phyloP scores from a whole-genome alignment of 805 yeast genomes.

The Dipodascus albidus region DNA sequence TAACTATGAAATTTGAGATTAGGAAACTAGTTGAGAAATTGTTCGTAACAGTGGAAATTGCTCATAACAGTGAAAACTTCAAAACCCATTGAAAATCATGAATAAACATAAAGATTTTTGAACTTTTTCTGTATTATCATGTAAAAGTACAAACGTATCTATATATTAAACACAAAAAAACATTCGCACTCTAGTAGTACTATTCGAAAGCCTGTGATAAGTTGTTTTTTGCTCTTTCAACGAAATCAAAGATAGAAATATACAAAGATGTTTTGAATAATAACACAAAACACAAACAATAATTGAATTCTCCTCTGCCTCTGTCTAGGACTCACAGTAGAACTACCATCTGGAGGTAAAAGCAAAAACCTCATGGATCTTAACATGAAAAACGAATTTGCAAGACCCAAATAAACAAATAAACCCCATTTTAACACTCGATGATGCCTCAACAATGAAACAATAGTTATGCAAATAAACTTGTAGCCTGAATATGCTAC shows the following conservation, averaged over 20 bases:
- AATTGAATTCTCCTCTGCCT: conserved; percentile 79
- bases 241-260: conserved; percentile 35
- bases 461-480: conserved; percentile 53
- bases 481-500: conserved; percentile 89
- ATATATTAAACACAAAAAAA: too few species aligned
- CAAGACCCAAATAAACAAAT: conserved; percentile 38
- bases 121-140: too few species aligned
- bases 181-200: too few species aligned
- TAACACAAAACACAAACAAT: conserved; percentile 71
- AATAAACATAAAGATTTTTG: too few species aligned
- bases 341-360: conserved; percentile 45
- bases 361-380: conserved; percentile 54
- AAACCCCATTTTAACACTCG: conserved; percentile 38
- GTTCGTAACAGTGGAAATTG: too few species aligned
- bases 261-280: conserved; percentile 64
- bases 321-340: conserved; percentile 46
- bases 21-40: too few species aligned
- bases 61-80: too few species aligned
- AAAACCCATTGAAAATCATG: too few species aligned
- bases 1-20: too few species aligned
- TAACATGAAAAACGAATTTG: conserved; percentile 41
- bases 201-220: too few species aligned
- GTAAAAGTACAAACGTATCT: too few species aligned
- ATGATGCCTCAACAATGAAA: conserved; percentile 20
- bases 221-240: too few species aligned